phyloP scores from a whole-genome alignment of 495 filamentous ascomycete genomes.

The Penicillium pancosmium region DNA sequence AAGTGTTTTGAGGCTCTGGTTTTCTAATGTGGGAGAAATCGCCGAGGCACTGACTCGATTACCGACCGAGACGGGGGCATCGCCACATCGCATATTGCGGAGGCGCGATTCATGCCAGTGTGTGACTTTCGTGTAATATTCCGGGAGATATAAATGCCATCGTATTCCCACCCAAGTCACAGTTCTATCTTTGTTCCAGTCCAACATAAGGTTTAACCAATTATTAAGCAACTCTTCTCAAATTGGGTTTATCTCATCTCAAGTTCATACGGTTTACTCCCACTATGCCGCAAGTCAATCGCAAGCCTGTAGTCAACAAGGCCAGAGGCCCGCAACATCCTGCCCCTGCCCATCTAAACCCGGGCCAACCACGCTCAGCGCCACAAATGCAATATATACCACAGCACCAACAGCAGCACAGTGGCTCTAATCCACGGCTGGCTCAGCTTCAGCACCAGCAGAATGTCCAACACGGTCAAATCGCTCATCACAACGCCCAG shows the following conservation, averaged over 20 bases:
- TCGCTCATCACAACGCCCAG: neutral
- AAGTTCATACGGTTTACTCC: neutral
- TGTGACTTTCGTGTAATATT: too few relatives aligned
- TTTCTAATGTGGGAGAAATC: neutral
- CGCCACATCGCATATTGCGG: too few relatives aligned
- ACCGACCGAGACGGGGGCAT: too few relatives aligned
- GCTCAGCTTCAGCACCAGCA: constrained; percentile 1
- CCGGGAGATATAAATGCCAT: neutral
- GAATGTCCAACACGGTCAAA: neutral
- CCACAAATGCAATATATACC: neutral
- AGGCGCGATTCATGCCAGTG: too few relatives aligned
- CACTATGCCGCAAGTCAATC: neutral
- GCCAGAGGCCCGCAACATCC: neutral
- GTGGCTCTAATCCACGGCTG: neutral
- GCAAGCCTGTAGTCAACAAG: neutral
- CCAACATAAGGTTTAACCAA: neutral
- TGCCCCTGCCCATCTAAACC: neutral
- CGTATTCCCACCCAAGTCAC: neutral
- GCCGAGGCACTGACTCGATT: neutral
- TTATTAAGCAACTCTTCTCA: neutral
- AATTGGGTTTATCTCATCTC: neutral
- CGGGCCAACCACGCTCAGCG: neutral
- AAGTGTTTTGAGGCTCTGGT: neutral
- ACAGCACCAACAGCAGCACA: neutral
- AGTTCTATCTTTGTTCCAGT: neutral